Conservation (phyloP, 225 moss, liverwort and hornwort species). For the Polytrichum commune region DNA sequence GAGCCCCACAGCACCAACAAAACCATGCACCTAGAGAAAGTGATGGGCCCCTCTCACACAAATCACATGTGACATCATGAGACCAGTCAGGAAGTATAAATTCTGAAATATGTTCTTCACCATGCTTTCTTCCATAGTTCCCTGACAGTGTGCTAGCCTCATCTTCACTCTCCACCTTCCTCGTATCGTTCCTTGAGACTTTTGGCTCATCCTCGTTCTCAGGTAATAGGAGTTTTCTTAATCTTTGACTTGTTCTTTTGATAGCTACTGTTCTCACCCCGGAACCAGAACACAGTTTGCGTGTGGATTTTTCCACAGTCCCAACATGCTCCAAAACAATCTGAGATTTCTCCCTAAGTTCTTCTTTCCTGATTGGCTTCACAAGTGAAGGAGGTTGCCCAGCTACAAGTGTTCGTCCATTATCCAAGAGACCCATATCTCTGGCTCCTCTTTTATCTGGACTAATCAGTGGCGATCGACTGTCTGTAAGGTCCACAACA, state of each 20-base stretch:
- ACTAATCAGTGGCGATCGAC: neutral
- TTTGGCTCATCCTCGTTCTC: conserved; percentile 8
- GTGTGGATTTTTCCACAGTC: conserved; percentile 13
- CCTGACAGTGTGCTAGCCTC: conserved; percentile 60
- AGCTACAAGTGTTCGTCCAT: neutral
- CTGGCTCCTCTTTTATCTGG: neutral
- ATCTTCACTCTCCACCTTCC: conserved; percentile 48
- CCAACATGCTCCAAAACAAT: conserved; percentile 5
- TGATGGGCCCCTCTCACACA: conserved; percentile 71
- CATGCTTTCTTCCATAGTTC: conserved; percentile 30
- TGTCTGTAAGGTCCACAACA: conserved; percentile 24
- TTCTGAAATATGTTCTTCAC: conserved; percentile 20
- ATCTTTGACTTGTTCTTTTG: conserved; percentile 5
- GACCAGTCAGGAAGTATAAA: conserved; percentile 56
- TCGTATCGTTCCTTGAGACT: neutral
- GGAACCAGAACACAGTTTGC: conserved; percentile 4
- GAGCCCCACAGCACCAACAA: conserved; percentile 85
- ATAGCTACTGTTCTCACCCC: conserved; percentile 11
- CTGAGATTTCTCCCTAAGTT: neutral
- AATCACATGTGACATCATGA: conserved; percentile 54
- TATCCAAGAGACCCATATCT: neutral
- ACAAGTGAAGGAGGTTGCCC: neutral
- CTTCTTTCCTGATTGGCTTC: conserved; percentile 5
- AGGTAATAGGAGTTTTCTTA: conserved; percentile 17
- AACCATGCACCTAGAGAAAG: conserved; percentile 84